phyloP scores from a whole-genome alignment of 2,329 filamentous ascomycete species.

The Nemania diffusa region DNA sequence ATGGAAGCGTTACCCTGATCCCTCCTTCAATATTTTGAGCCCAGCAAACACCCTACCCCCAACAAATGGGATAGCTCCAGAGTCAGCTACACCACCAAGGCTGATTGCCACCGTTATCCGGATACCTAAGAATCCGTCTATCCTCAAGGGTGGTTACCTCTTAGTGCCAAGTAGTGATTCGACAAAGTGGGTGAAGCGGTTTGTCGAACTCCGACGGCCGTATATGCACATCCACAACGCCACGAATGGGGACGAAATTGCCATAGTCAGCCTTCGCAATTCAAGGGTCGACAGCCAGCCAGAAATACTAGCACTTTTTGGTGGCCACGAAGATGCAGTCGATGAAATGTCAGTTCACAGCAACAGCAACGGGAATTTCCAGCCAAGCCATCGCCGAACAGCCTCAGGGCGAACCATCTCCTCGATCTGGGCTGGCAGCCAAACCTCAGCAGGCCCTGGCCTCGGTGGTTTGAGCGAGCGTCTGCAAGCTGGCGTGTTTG shows the following conservation, averaged over 20 bases:
- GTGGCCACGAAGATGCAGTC: conserved; percentile 41
- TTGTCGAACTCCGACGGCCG: conserved; percentile 89
- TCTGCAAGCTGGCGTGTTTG: conserved; percentile 82
- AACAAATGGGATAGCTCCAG: conserved; percentile 65
- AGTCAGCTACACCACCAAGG: conserved; percentile 64
- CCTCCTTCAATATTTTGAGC: conserved; percentile 65
- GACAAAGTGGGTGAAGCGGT: conserved; percentile 88
- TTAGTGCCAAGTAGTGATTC: conserved; percentile 84
- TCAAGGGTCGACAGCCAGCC: conserved; percentile 93
- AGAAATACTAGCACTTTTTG: conserved; percentile 81
- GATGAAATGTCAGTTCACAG: conserved; percentile 41
- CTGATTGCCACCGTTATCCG: conserved; percentile 81
- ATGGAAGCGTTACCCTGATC: conserved; percentile 71
- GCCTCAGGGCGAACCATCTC: conserved; percentile 64
- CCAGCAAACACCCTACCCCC: conserved; percentile 75
- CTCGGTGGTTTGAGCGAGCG: conserved; percentile 66
- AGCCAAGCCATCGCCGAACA: conserved; percentile 60
- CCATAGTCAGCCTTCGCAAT: conserved; percentile 87
- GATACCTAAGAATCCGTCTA: conserved; percentile 80
- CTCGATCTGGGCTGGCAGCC: conserved; percentile 64
- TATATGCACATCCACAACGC: conserved; percentile 92
- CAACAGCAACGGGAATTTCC: conserved; percentile 53
- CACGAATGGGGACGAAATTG: conserved; percentile 88
- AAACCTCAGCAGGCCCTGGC: conserved; percentile 56
- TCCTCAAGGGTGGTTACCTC: conserved; percentile 89